Percentiles rank a stretch among this genome's conserved stretches.
phyloP scores from a whole-genome alignment of 1,284 basidiomycete genomes.

The Flammula alnicola region DNA sequence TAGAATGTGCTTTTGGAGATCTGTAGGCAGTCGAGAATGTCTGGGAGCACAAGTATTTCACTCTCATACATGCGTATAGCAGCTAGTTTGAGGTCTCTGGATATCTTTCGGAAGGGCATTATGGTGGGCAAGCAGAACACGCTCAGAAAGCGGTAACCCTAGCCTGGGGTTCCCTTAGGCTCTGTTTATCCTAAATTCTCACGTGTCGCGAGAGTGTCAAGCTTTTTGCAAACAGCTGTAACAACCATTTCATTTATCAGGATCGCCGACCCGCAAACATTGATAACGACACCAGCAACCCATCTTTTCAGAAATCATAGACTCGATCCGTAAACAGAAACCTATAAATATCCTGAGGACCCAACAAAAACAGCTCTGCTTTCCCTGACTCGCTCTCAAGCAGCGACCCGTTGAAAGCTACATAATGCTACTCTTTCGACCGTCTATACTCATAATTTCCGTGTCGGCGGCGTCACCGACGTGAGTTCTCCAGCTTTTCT shows the following conservation, averaged over 20 bases:
- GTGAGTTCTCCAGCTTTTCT: no score
- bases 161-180: not conserved
- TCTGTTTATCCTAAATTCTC: not conserved
- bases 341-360: no score
- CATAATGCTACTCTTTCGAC: no score
- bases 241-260: not conserved
- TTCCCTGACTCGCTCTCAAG: no score
- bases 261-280: no score
- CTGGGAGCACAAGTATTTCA: constrained; percentile 20
- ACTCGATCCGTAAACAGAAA: no score
- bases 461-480: no score
- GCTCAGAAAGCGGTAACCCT: not conserved
- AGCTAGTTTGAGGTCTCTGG: constrained; percentile 30
- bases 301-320: no score
- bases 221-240: constrained; percentile 12
- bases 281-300: no score
- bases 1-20: constrained; percentile 29
- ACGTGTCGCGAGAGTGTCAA: constrained; percentile 4
- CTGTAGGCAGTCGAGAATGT: constrained; percentile 29
- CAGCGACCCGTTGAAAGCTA: no score
- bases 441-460: no score
- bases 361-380: no score
- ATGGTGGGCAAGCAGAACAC: not conserved
- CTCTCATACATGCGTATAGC: constrained; percentile 30
- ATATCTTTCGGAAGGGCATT: constrained; percentile 19